Percentiles rank a stretch among this genome's conserved stretches.
Conservation (phyloP, 2,329 filamentous ascomycete species). For the Drechslerella coelobrocha region DNA sequence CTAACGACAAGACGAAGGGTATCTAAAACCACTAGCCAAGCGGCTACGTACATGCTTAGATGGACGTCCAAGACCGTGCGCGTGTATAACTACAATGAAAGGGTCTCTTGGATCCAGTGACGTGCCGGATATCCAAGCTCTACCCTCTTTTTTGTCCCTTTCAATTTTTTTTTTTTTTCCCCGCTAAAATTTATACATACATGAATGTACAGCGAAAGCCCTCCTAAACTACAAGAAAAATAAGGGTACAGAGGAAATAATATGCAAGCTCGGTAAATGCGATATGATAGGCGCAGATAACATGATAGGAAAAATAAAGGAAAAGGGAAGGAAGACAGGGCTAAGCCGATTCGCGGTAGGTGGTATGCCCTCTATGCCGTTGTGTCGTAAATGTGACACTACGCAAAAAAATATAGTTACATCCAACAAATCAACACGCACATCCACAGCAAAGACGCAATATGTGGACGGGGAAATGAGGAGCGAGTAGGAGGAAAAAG, state of each 20-base stretch:
- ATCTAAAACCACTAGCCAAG: too few relatives aligned
- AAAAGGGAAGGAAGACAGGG: conserved; percentile 6
- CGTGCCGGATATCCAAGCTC: too few relatives aligned
- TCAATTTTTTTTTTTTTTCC: too few relatives aligned
- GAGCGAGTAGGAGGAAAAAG: conserved; percentile 5
- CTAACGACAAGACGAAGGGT: too few relatives aligned
- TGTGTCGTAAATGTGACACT: conserved; percentile 41
- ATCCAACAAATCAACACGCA: conserved; percentile 41
- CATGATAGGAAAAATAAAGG: not conserved
- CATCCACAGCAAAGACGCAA: conserved; percentile 15
- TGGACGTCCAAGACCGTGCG: too few relatives aligned
- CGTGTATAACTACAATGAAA: too few relatives aligned
- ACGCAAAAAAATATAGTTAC: conserved; percentile 43
- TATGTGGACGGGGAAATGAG: not conserved
- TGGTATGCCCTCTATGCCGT: conserved; percentile 18
- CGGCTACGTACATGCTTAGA: too few relatives aligned
- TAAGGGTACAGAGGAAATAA: not conserved
- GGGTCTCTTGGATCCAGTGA: too few relatives aligned
- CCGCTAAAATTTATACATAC: too few relatives aligned
- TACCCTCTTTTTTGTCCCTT: too few relatives aligned
- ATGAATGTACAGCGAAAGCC: too few relatives aligned
- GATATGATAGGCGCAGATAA: conserved; percentile 4
- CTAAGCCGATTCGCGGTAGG: conserved; percentile 42
- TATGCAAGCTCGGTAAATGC: not conserved
- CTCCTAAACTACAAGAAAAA: not conserved